These are phyloP conservation scores for Sporisorium reilianum DNA, from an alignment of 1,284 basidiomycete genomes.

Conservation along the genomic window DNA sequence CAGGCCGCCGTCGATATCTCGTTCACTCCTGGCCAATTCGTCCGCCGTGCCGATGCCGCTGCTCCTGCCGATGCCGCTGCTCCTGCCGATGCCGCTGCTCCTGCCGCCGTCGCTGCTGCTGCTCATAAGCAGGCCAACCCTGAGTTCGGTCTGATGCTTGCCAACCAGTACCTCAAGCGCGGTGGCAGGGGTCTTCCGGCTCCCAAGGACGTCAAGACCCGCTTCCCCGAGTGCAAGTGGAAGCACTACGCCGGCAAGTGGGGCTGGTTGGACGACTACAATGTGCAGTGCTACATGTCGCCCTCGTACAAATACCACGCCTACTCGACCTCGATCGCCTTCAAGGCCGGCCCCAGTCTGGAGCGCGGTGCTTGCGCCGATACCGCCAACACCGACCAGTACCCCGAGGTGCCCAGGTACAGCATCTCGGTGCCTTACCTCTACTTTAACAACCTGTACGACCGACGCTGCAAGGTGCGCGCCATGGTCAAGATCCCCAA, in stretches of 20 bases:
- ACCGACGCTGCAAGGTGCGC: constrained; percentile 47
- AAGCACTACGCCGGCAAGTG: background rate
- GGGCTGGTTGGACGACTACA: constrained; percentile 37
- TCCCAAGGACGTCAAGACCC: constrained; percentile 20
- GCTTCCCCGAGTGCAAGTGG: constrained; percentile 39
- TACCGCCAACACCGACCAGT: constrained; percentile 14
- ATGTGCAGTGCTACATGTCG: constrained; percentile 36
- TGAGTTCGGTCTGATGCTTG: constrained; percentile 18
- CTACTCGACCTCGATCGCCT: constrained; percentile 19
- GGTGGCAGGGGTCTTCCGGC: constrained; percentile 16
- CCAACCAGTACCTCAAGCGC: constrained; percentile 15
- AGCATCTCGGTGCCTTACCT: constrained; percentile 31
- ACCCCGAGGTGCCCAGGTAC: constrained; percentile 22
- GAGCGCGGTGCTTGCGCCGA: constrained; percentile 24
- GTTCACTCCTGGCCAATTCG: constrained; percentile 21
- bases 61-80: background rate
- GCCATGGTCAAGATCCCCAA: constrained; percentile 45
- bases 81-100: background rate
- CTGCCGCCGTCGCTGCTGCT: too few relatives aligned
- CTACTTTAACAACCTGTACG: constrained; percentile 50
- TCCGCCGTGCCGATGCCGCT: constrained; percentile 20
- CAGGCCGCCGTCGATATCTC: constrained; percentile 24
- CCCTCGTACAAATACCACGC: constrained; percentile 43
- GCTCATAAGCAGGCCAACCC: constrained; percentile 17
- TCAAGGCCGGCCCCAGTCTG: constrained; percentile 6